Evolutionary conservation across 2,329 filamentous ascomycete species (phyloP), one percentile per base, ranked within the genome.

Genomic region (Phyllosticta citribraziliensis): DNA sequence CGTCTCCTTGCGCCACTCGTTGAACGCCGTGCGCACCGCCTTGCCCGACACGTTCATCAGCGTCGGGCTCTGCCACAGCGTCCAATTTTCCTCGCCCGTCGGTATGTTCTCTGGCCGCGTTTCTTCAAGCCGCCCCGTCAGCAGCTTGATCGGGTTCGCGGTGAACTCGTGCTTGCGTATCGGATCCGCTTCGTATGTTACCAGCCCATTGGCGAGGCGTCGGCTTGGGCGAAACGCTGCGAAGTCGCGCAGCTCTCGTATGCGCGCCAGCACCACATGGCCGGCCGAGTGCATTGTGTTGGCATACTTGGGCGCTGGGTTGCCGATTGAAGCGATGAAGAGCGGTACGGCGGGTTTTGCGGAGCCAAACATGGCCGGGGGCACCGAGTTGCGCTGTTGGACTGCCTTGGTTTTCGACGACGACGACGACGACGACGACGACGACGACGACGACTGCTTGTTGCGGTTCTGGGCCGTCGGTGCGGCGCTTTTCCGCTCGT

Each of bases 221-320:
- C 67, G 68, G 25, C 56, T 40, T 25, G 52, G 56, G 53, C 54
- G 53, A 35, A 54, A 61, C 53, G 47, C 61, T 0, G 84, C 78
- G 65, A 83, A 78, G 65, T 72, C 58, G 61, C 65, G 65, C 67
- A 77, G 62, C 35, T 62, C 52, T 64, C 60, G 58, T 52, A 70
- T 55, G 2, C 82, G 78, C 59, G 82, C 78, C 65, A 96, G 83
- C 54, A 91, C 83, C 61, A 85, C 83, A 76, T 97, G 93, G 11
- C 92, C 94, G 14, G 91, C 91, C 24, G 87, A 92, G 76, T 97
- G 94, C 8, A 93, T 85, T 20, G 89, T 95, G 65, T 87, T 81
- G 65, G 84, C 82, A 74, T 93, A 92, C 22, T 75, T 72, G 2
- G 84, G 78, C 61, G 68, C 67, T 6, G 89, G 91, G 68, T 97